Evolutionary conservation across 2,329 filamentous ascomycete species (phyloP).

Genomic region (Penicillium paneum): DNA sequence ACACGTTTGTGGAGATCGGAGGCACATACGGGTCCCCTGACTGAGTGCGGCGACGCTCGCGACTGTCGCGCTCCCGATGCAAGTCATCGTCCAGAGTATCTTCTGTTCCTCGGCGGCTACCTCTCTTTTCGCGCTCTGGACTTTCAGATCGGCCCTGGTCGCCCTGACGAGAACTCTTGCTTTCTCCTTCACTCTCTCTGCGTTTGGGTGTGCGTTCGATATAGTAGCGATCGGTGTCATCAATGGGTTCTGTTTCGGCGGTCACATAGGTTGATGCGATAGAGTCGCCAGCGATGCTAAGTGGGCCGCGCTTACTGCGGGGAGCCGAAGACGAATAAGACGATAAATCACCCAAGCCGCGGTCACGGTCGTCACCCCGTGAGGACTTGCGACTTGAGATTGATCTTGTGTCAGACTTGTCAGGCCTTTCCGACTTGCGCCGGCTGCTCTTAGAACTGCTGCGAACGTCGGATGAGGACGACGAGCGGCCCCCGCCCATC

Average conservation of each 20-base stretch:
- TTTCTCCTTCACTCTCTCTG: slow-evolving; percentile 27
- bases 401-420: slow-evolving; percentile 32
- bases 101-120: slow-evolving; percentile 18
- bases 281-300: slow-evolving; percentile 31
- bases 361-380: slow-evolving; percentile 48
- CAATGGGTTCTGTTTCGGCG: slow-evolving; percentile 33
- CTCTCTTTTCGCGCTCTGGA: slow-evolving; percentile 25
- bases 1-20: slow-evolving; percentile 18
- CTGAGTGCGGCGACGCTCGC: slow-evolving; percentile 30
- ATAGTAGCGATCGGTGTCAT: slow-evolving; percentile 28
- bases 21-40: slow-evolving; percentile 29
- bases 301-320: slow-evolving; percentile 27
- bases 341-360: slow-evolving; percentile 37
- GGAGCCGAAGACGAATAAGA: slow-evolving; percentile 26
- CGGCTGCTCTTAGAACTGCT: slow-evolving; percentile 32
- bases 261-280: slow-evolving; percentile 41
- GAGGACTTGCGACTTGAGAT: slow-evolving; percentile 40
- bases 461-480: slow-evolving; percentile 32
- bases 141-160: slow-evolving; percentile 30
- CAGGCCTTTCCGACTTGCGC: slow-evolving; percentile 26
- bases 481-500: slow-evolving; percentile 35
- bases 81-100: slow-evolving; percentile 19
- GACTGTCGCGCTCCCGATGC: slow-evolving; percentile 20
- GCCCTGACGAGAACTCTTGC: slow-evolving; percentile 22
- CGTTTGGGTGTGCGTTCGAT: slow-evolving; percentile 30